These are phyloP conservation scores for Pleomassaria siparia DNA, from an alignment of 2,329 filamentous ascomycete genomes.

Conservation along the genomic window DNA sequence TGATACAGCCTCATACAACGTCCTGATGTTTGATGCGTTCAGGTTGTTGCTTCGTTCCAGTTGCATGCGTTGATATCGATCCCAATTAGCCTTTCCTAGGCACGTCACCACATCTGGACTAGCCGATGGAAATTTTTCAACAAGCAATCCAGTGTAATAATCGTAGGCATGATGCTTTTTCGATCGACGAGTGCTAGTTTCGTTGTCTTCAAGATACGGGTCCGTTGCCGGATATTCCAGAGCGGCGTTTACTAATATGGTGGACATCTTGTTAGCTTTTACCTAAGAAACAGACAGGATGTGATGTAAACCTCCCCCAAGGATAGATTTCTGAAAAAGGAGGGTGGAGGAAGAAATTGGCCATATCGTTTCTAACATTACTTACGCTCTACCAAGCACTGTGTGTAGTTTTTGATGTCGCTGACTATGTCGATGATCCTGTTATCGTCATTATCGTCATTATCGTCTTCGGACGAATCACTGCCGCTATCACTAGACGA, in stretches of 20 bases:
- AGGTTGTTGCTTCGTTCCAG: conserved; percentile 11
- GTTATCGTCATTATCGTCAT: background rate
- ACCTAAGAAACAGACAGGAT: too few species aligned
- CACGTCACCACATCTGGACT: conserved; percentile 5
- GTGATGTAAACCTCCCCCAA: too few species aligned
- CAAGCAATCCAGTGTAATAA: conserved; percentile 20
- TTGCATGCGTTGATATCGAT: conserved; percentile 22
- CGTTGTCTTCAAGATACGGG: conserved; percentile 9
- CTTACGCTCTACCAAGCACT: conserved; percentile 21
- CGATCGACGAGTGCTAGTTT: conserved; percentile 3
- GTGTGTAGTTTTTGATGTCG: conserved; percentile 14
- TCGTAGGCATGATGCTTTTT: conserved; percentile 17
- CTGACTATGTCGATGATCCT: background rate
- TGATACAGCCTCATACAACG: background rate
- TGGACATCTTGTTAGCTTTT: too few species aligned
- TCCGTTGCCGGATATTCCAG: conserved; percentile 22
- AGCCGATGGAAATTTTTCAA: conserved; percentile 18
- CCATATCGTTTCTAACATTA: too few species aligned
- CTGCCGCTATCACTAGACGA: conserved; percentile 11
- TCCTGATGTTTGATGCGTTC: background rate
- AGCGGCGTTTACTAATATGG: conserved; percentile 14
- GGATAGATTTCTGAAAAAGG: too few species aligned
- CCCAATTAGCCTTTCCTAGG: conserved; percentile 23
- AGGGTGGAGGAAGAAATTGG: too few species aligned
- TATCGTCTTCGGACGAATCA: conserved; percentile 7